Conservation (phyloP, 805 yeast genomes). For the Zygotorulaspora florentina region DNA sequence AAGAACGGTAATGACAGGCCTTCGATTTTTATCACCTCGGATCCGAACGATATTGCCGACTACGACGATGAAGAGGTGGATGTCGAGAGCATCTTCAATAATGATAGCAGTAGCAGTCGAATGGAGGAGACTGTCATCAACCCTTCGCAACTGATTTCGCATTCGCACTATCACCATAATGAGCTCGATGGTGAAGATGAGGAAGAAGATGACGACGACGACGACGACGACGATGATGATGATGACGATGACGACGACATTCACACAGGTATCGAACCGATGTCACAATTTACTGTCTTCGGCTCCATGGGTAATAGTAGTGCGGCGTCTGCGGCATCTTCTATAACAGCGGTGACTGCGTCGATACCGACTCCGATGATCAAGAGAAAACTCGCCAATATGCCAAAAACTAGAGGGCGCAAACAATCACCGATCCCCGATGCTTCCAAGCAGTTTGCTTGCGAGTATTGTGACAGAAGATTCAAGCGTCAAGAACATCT, state of each 20-base stretch:
- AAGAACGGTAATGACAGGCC: not conserved
- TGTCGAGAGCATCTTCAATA: not conserved
- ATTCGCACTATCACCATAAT: not conserved
- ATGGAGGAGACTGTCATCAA: constrained; percentile 19
- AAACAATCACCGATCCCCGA: constrained; percentile 61
- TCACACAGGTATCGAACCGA: constrained; percentile 9
- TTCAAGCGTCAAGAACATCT: constrained; percentile 76
- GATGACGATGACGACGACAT: constrained; percentile 8
- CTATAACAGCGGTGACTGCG: constrained; percentile 3
- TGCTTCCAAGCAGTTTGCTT: constrained; percentile 52
- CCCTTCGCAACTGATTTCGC: constrained; percentile 14
- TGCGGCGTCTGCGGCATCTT: constrained; percentile 5
- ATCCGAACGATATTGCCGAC: not conserved
- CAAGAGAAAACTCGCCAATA: constrained; percentile 19
- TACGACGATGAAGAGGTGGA: not conserved
- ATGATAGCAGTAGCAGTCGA: not conserved
- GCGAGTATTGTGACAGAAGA: constrained; percentile 59
- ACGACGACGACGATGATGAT: constrained; percentile 6
- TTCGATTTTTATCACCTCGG: not conserved
- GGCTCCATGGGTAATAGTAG: not conserved
- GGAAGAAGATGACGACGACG: constrained; percentile 4
- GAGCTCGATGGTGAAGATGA: constrained; percentile 1
- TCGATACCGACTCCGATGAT: constrained; percentile 7
- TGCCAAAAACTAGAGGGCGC: constrained; percentile 54
- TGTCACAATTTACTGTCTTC: constrained; percentile 10